Evolutionary conservation across 2,329 filamentous ascomycete genomes (phyloP).

Genomic region (Aureobasidium sp.): DNA sequence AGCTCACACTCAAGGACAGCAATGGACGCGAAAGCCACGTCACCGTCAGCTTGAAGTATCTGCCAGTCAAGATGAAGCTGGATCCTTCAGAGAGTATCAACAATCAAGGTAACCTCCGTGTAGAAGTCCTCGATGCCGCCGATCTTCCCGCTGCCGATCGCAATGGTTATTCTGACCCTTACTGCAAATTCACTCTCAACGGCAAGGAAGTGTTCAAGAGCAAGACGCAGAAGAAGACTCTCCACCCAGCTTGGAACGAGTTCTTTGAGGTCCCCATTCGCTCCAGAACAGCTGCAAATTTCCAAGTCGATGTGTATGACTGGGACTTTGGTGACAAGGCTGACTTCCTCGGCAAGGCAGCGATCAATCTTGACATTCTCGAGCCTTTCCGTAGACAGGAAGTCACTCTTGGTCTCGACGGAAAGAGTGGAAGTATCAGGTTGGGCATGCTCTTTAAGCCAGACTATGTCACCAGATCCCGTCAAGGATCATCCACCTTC

Average conservation of each 20-base stretch:
- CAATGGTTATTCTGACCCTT: conserved; percentile 95
- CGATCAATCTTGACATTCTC: conserved; percentile 67
- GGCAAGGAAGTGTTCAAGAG: conserved; percentile 90
- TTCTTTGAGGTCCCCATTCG: conserved; percentile 79
- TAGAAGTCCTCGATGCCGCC: conserved; percentile 80
- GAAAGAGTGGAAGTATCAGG: conserved; percentile 77
- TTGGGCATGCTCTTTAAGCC: conserved; percentile 87
- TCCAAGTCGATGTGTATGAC: conserved; percentile 77
- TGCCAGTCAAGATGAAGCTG: conserved; percentile 87
- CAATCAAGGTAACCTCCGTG: conserved; percentile 91
- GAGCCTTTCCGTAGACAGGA: conserved; percentile 81
- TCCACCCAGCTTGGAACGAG: conserved; percentile 93
- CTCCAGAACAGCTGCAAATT: conserved; percentile 76
- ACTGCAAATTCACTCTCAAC: conserved; percentile 88
- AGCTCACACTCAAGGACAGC: conserved; percentile 68
- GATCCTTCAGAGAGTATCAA: conserved; percentile 96
- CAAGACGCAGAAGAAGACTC: conserved; percentile 91
- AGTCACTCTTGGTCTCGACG: conserved; percentile 66
- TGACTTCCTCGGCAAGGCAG: conserved; percentile 72
- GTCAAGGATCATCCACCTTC: conserved; percentile 89
- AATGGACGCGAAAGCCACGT: conserved; percentile 70
- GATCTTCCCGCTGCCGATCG: conserved; percentile 90
- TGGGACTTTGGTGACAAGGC: conserved; percentile 97
- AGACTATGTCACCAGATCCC: conserved; percentile 75
- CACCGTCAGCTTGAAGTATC: conserved; percentile 87